Evolutionary conservation across 768 basidiomycete genomes (phyloP), one percentile per base, ranked within the genome.

Genomic region (Termitomyces bulborhizus): DNA sequence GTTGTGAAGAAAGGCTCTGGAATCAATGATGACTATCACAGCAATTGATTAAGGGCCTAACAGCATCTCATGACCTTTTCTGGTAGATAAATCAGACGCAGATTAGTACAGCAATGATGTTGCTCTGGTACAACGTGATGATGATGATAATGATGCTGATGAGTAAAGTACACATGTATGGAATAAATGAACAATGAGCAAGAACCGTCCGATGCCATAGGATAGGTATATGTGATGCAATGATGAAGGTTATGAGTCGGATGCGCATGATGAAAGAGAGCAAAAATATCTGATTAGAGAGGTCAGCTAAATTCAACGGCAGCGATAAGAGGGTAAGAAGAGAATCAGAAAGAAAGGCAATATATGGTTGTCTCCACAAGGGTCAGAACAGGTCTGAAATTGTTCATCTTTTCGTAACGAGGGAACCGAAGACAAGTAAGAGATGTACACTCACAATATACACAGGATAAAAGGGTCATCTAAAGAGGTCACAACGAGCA

Each of bases 331-430:
- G 42, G 26, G 43, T 24, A 27, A 15, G 21, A 9, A 53, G 16
- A 11, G 46, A 16, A 31, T 49, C 43, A 60, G 50, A n/a, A 54
- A 68, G 21, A 65, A 71, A 80, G 76, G 80, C 80, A 82, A 83
- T 81, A 74, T 65, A 57, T 59, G 60, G 67, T 78, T 78, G 63
- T 83, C 82, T 76, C 76, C 78, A 81, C 69, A 73, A 70, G 67
- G 62, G 65, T 78, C 82, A 80, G 82, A 83, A 84, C 82, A 84
- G 82, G 82, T 85, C 82, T 84, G 82, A 82, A 72, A 58, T 57
- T 69, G 71, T 72, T 79, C 80, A 82, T 81, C 79, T 63, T 67
- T 55, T 57, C 59, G 64, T 47, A 57, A 59, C 51, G 60, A 56
- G 49, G 57, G 54, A 39, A 42, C 42, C 42, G 7, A 43, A 31